Conservation (phyloP, 164 flowering plant species). For the Kingdonia uniflora region DNA sequence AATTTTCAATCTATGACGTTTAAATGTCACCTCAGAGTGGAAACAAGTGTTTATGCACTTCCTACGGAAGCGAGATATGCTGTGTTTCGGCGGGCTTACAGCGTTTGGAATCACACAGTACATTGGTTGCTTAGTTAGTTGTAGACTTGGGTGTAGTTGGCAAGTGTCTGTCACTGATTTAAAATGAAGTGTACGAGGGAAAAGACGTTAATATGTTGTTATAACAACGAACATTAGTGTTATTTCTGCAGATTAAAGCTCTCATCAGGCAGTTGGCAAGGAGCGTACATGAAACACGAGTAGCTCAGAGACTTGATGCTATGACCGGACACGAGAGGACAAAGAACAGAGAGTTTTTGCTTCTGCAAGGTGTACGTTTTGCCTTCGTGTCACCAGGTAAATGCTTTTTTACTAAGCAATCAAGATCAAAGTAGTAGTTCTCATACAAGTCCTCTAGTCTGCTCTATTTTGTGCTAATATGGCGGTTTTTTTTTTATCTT, state of each 20-base stretch:
- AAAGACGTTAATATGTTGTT: too few relatives aligned
- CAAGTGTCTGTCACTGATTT: conserved; percentile 35
- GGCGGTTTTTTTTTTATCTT: too few relatives aligned
- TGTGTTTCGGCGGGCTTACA: conserved; percentile 69
- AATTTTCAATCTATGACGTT: too few relatives aligned
- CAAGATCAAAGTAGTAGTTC: not conserved
- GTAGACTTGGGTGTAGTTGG: conserved; percentile 89
- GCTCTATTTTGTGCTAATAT: not conserved
- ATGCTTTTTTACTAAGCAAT: not conserved
- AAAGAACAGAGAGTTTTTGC: conserved; percentile 78
- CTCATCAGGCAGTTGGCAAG: conserved; percentile 86
- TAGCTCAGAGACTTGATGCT: conserved; percentile 77
- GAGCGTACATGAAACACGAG: conserved; percentile 96
- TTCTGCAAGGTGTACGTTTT: conserved; percentile 92
- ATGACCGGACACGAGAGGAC: conserved; percentile 72
- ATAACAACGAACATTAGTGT: too few relatives aligned
- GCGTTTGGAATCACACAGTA: conserved; percentile 88
- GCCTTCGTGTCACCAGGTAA: conserved; percentile 99
- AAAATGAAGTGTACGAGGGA: too few relatives aligned
- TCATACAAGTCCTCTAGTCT: not conserved
- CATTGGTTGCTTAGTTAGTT: conserved; percentile 83
- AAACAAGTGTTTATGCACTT: conserved; percentile 88
- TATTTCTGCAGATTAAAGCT: conserved; percentile 74
- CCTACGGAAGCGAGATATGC: conserved; percentile 88
- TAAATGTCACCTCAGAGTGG: conserved; percentile 46